Conservation (phyloP, 345 rosid genomes). For the Eucalyptus viminalis region DNA sequence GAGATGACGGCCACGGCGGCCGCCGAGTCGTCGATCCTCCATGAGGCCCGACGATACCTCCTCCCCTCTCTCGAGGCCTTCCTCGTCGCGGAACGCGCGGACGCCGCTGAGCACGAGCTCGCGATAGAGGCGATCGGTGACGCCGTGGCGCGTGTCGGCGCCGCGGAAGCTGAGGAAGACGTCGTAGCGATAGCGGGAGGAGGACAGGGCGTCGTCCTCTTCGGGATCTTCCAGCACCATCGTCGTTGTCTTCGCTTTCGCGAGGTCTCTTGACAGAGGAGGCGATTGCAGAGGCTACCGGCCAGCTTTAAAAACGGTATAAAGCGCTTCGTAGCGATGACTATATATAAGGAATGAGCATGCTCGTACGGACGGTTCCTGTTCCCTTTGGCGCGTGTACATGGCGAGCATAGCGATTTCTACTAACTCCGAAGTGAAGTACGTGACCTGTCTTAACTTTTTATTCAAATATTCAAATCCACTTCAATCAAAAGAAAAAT, state of each 20-base stretch:
- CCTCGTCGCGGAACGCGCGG: conserved; percentile 1
- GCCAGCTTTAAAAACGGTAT: rapidly evolving
- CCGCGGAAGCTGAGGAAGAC: conserved; percentile 23
- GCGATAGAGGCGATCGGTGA: not conserved
- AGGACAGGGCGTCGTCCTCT: not conserved
- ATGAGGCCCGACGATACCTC: not conserved
- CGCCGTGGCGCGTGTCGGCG: conserved; percentile 5
- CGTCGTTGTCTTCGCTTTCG: not conserved
- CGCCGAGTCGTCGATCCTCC: conserved; percentile 9
- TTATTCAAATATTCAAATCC: not conserved
- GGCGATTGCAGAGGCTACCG: not conserved
- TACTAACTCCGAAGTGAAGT: not conserved
- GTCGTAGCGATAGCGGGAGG: conserved; percentile 6
- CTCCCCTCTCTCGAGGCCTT: not conserved
- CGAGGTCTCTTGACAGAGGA: not conserved
- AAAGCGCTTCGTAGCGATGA: not conserved
- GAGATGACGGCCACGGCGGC: not conserved
- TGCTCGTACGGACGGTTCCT: not conserved
- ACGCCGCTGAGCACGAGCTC: not conserved
- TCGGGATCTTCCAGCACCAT: not conserved
- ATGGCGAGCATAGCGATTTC: not conserved
- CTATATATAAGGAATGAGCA: not conserved
- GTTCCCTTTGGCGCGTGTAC: not conserved
- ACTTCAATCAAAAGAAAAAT: too few relatives aligned
- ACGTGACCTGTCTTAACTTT: not conserved